Conservation (phyloP, 345 rosid species). For the Lumnitzera racemosa region DNA sequence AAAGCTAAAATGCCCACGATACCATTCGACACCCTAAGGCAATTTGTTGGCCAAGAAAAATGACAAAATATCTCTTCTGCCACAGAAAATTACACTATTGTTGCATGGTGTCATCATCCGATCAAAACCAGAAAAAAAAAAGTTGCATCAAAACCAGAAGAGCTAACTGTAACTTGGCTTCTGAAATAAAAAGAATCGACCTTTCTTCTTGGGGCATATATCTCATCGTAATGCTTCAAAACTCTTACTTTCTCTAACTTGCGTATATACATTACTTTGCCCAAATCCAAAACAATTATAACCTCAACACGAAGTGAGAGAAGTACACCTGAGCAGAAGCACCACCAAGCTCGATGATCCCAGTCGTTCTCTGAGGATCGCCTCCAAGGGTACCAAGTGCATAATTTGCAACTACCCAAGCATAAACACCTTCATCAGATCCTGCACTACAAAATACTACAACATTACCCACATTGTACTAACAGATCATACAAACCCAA, state of each 20-base stretch:
- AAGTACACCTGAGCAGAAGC: conserved; percentile 86
- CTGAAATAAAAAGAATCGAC: no score
- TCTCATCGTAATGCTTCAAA: no score
- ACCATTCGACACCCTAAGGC: no score
- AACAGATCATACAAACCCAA: not conserved
- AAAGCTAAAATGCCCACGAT: no score
- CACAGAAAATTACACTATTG: no score
- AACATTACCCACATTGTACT: conserved; percentile 11
- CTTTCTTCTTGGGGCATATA: no score
- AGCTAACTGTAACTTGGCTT: no score
- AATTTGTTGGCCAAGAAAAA: no score
- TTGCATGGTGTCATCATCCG: no score
- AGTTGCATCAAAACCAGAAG: no score
- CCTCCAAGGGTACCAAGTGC: conserved; percentile 80
- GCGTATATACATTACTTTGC: not conserved
- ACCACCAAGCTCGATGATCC: conserved; percentile 95
- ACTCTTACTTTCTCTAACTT: not conserved
- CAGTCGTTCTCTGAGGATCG: conserved; percentile 65
- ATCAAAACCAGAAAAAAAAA: no score
- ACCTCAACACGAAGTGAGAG: not conserved
- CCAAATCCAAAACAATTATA: not conserved
- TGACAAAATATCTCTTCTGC: no score
- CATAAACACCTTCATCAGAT: conserved; percentile 94
- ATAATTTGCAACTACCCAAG: conserved; percentile 89
- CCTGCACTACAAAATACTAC: conserved; percentile 28